Percentiles rank a stretch among this genome's conserved stretches.
phyloP scores from a whole-genome alignment of 176 grass and related monocot genomes.

The bread wheat (Triticum aestivum) region DNA sequence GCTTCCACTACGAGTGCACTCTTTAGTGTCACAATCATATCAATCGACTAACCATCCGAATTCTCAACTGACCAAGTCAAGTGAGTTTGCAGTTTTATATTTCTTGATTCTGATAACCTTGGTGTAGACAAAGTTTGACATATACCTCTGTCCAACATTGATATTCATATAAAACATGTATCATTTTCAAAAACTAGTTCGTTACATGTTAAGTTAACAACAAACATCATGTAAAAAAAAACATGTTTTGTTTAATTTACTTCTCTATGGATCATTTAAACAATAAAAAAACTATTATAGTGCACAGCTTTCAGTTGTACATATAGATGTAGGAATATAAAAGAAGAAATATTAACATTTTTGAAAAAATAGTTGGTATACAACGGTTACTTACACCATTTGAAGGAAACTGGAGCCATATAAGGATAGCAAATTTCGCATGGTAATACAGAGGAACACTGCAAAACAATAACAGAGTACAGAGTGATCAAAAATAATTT shows the following conservation, averaged over 20 bases:
- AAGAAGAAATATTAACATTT: background rate
- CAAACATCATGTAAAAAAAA: background rate
- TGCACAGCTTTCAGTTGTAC: background rate
- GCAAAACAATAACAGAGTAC: constrained; percentile 37
- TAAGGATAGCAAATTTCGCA: constrained; percentile 78
- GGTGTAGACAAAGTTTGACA: background rate
- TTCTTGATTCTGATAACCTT: background rate
- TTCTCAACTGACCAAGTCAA: background rate
- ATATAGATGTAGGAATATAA: background rate
- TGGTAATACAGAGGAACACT: constrained; percentile 86
- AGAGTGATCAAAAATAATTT: constrained; percentile 15
- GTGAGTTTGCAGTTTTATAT: background rate
- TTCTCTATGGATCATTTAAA: background rate
- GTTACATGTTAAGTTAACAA: background rate
- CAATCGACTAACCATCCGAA: background rate
- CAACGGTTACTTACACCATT: constrained; percentile 52
- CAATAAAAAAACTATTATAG: background rate
- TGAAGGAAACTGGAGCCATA: constrained; percentile 81
- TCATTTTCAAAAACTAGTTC: background rate
- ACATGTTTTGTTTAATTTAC: background rate
- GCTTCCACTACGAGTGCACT: background rate
- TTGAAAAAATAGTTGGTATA: background rate
- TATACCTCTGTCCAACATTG: background rate
- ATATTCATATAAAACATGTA: background rate
- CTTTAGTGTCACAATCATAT: constrained; percentile 2